phyloP scores from a whole-genome alignment of 495 filamentous ascomycete genomes.

The Tuber calosporum region DNA sequence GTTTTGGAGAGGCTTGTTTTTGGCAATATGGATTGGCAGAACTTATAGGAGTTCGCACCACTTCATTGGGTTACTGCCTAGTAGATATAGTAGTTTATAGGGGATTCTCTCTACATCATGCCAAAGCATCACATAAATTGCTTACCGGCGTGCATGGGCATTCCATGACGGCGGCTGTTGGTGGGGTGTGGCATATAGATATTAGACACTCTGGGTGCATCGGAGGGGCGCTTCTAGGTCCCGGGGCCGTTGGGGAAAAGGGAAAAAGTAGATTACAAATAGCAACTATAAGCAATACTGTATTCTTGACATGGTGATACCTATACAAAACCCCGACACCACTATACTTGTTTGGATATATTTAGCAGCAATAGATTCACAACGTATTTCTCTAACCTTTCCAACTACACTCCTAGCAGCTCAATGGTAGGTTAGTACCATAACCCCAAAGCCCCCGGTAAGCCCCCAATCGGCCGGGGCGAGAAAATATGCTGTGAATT shows the following conservation, averaged over 20 bases:
- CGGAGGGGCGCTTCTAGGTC: neutral
- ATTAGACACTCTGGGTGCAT: neutral
- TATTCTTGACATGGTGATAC: neutral
- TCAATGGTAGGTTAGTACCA: no score
- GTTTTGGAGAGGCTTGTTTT: no score
- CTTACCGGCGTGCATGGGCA: neutral
- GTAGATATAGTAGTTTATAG: no score
- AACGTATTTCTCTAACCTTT: no score
- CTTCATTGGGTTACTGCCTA: no score
- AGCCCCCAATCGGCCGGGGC: no score
- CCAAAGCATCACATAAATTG: neutral
- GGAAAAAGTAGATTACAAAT: neutral
- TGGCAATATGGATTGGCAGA: no score
- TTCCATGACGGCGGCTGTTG: neutral
- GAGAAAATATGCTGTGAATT: no score
- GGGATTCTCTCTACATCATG: neutral
- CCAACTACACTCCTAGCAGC: no score
- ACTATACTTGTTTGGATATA: neutral
- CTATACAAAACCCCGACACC: neutral
- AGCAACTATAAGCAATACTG: neutral
- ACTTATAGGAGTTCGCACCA: no score
- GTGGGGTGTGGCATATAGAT: neutral
- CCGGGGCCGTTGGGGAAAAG: neutral
- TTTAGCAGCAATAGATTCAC: no score
- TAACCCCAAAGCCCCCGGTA: no score